Evolutionary conservation across 768 basidiomycete species (phyloP).

Genomic region (Rhizopogon vesiculosus): DNA sequence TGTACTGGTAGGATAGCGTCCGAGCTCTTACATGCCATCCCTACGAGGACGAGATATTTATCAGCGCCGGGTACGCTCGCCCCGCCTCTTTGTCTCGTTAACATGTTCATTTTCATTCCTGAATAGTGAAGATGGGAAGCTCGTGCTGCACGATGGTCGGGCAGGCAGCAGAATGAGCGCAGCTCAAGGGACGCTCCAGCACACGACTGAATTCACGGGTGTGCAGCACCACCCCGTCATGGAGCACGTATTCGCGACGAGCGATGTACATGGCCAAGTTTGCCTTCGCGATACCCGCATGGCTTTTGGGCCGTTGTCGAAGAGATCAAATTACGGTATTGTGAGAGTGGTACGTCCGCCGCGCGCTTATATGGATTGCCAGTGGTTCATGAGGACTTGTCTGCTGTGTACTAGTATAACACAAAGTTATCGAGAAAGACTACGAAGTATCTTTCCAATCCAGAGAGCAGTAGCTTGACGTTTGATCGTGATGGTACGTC

Average conservation of each 20-base stretch:
- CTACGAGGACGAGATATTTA: constrained; percentile 56
- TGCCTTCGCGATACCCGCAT: constrained; percentile 69
- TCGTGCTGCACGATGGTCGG: constrained; percentile 60
- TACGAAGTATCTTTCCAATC: constrained; percentile 40
- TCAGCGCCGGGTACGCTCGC: constrained; percentile 27
- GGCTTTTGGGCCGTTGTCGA: constrained; percentile 56
- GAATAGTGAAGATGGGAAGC: constrained; percentile 64
- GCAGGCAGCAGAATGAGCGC: constrained; percentile 26
- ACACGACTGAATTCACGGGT: constrained; percentile 54
- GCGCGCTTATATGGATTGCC: constrained; percentile 2
- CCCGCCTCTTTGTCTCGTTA: not conserved
- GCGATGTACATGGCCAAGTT: constrained; percentile 54
- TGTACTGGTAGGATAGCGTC: constrained; percentile 50
- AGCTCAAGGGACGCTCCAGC: constrained; percentile 49
- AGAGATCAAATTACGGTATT: constrained; percentile 45
- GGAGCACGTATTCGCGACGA: constrained; percentile 65
- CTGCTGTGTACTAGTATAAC: constrained; percentile 39
- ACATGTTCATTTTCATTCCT: not conserved
- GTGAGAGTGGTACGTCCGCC: constrained; percentile 42
- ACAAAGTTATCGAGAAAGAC: constrained; percentile 41
- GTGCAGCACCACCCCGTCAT: constrained; percentile 64
- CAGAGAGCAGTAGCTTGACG: constrained; percentile 62
- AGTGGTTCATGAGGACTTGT: constrained; percentile 3
- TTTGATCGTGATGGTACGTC: constrained; percentile 64
- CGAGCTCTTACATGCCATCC: constrained; percentile 64